Evolutionary conservation across 345 rosid species (phyloP).

Genomic region (Eucalyptus marginata): DNA sequence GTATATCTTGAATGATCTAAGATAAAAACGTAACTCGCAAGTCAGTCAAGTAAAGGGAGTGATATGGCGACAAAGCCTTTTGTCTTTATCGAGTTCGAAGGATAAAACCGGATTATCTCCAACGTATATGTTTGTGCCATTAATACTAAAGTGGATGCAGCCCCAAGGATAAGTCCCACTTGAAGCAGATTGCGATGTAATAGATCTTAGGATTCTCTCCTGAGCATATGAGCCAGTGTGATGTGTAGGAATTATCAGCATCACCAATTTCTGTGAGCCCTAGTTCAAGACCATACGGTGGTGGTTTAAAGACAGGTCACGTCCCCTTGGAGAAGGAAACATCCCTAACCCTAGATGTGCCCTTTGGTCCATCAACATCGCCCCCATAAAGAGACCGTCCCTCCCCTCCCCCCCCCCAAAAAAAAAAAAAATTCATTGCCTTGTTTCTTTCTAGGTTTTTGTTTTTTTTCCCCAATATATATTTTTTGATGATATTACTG

Average conservation of each 20-base stretch:
- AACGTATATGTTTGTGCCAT: neutral
- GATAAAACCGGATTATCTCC: neutral
- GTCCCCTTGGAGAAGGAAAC: constrained; percentile 30
- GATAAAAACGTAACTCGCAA: neutral
- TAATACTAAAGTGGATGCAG: neutral
- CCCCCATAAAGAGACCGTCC: neutral
- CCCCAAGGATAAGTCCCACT: neutral
- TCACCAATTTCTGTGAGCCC: neutral
- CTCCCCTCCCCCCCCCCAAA: no score
- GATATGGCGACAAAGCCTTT: neutral
- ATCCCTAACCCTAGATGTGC: constrained; percentile 45
- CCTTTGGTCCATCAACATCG: constrained; percentile 27
- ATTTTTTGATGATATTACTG: neutral
- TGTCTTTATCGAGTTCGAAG: neutral
- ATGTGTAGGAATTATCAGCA: neutral
- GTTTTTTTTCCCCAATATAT: neutral
- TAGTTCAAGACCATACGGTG: constrained; percentile 13
- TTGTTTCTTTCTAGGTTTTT: neutral
- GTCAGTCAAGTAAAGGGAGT: neutral
- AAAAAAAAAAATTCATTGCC: neutral
- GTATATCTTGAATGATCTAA: neutral
- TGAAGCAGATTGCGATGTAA: neutral
- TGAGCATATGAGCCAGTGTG: neutral
- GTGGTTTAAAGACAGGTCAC: constrained; percentile 37
- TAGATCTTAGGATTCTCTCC: neutral